A percentile compares a stretch with the other conserved stretches of the same genome.
Evolutionary conservation across 495 filamentous ascomycete genomes (phyloP).

Genomic region (Podospora australis): DNA sequence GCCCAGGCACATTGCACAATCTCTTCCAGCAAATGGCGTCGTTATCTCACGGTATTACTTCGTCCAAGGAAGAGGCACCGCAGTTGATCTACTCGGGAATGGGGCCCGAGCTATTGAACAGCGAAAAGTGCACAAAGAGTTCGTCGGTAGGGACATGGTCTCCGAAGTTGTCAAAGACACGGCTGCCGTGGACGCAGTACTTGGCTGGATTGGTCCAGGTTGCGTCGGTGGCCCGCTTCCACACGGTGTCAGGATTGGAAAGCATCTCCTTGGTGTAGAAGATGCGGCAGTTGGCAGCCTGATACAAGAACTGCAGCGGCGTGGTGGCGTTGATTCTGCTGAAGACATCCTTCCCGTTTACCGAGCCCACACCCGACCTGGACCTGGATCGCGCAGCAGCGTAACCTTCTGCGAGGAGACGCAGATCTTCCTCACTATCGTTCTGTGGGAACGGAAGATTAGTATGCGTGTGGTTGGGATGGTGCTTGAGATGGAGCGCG

Average conservation of each 20-base stretch:
- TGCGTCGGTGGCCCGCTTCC: slow-evolving; percentile 47
- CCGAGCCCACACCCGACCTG: slow-evolving; percentile 9
- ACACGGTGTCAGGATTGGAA: slow-evolving; percentile 34
- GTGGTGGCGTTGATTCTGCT: slow-evolving; percentile 21
- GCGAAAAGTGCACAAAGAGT: no score
- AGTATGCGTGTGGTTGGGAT: slow-evolving; percentile 11
- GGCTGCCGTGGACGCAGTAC: no score
- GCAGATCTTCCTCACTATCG: slow-evolving; percentile 15
- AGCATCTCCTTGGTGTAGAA: slow-evolving; percentile 47
- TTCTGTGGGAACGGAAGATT: no score
- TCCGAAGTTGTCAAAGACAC: no score
- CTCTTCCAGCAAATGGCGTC: no score
- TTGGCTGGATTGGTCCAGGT: no score
- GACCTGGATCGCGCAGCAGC: slow-evolving; percentile 16
- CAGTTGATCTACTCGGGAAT: no score
- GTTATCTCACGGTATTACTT: no score
- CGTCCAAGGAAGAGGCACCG: no score
- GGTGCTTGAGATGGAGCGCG: slow-evolving; percentile 9
- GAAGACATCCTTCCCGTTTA: slow-evolving; percentile 36
- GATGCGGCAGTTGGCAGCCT: slow-evolving; percentile 46
- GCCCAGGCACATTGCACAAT: no score
- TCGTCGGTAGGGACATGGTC: no score
- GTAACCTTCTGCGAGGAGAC: slow-evolving; percentile 14
- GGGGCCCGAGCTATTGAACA: no score
- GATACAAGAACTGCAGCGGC: slow-evolving; percentile 47